Conservation (phyloP, 768 basidiomycete genomes). For the Kwoniella sp. region DNA sequence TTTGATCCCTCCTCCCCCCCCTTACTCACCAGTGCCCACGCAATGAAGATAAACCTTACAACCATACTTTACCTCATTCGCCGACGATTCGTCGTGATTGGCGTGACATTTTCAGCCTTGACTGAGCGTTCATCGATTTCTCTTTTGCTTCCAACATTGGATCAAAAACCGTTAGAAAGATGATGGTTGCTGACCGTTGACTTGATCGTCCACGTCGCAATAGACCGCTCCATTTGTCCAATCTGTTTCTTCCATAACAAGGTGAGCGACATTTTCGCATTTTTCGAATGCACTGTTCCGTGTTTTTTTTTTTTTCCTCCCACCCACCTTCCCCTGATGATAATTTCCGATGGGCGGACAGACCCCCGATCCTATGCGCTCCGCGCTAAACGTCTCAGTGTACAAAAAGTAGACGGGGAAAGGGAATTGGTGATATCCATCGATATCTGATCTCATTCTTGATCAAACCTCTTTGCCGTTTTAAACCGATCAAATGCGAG, state of each 20-base stretch:
- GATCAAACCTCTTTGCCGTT: not conserved
- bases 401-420: conserved; percentile 52
- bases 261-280: not conserved
- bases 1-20: not conserved
- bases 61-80: conserved; percentile 54
- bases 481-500: too few species aligned
- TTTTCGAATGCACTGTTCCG: not conserved
- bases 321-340: conserved; percentile 41
- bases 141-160: not conserved
- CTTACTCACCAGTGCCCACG: conserved; percentile 12
- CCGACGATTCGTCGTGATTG: conserved; percentile 39
- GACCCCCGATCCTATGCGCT: conserved; percentile 35
- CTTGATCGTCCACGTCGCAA: not conserved
- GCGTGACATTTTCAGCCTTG: conserved; percentile 54
- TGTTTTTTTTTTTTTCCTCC: not conserved
- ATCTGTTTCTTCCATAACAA: not conserved
- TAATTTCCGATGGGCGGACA: conserved; percentile 51
- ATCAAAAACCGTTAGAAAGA: not conserved
- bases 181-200: not conserved
- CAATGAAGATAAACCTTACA: conserved; percentile 48
- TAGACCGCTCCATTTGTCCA: not conserved
- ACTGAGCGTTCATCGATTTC: conserved; percentile 41
- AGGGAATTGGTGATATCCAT: conserved; percentile 47
- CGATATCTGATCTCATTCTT: conserved; percentile 38
- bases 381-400: conserved; percentile 48